A percentile compares a stretch with the other conserved stretches of the same genome.
phyloP scores from a whole-genome alignment of 2,329 filamentous ascomycete species.

The Colletotrichum theobromicola region DNA sequence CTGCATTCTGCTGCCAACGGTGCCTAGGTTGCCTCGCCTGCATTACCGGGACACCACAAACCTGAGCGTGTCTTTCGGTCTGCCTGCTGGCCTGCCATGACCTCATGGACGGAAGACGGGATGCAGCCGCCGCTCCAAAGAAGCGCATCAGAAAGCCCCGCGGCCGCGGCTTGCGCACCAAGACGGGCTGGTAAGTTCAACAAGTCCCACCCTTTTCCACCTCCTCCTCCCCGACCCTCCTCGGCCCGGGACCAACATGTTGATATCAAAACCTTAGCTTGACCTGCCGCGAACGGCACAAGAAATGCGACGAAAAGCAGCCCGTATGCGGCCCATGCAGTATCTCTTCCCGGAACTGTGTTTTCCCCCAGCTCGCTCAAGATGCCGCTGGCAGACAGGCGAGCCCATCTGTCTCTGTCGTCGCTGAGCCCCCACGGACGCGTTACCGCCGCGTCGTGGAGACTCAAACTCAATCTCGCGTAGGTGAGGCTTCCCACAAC shows the following conservation, averaged over 20 bases:
- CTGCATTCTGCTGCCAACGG: not conserved
- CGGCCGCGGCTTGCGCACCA: constrained; percentile 46
- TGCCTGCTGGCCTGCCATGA: constrained; percentile 6
- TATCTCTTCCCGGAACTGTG: constrained; percentile 26
- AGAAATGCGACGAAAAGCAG: constrained; percentile 55
- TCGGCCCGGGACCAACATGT: not conserved
- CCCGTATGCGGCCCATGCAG: constrained; percentile 29
- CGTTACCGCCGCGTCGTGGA: not conserved
- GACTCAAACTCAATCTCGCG: not conserved
- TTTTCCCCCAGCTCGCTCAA: constrained; percentile 16
- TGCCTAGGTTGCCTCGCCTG: not conserved
- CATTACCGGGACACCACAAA: not conserved
- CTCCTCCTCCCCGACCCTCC: not conserved
- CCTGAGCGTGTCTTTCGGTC: not conserved
- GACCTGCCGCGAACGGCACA: constrained; percentile 50
- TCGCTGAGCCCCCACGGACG: not conserved
- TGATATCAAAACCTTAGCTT: constrained; percentile 30
- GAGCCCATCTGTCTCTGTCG: not conserved
- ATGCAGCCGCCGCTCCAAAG: constrained; percentile 12
- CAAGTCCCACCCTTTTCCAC: not conserved
- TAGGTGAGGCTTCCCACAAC: not conserved
- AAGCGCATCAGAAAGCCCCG: constrained; percentile 39
- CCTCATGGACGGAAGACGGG: constrained; percentile 9
- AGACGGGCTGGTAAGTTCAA: constrained; percentile 41
- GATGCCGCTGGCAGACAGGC: not conserved